Conservation (phyloP, 2,329 filamentous ascomycete species). For the Periconia sp. region DNA sequence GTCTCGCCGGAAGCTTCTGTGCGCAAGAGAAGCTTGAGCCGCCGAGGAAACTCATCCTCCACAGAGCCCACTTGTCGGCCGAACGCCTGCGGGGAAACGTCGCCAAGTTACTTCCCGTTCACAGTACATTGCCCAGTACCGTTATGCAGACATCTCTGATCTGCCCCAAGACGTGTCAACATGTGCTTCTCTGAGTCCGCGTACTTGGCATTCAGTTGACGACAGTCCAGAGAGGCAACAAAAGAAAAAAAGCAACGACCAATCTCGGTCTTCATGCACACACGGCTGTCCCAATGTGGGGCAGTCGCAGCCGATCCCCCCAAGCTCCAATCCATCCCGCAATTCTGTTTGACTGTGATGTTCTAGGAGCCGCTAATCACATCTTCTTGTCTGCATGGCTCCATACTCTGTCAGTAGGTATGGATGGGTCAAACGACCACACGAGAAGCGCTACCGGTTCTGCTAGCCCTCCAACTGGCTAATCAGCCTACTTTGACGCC, state of each 20-base stretch:
- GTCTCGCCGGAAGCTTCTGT: constrained; percentile 35
- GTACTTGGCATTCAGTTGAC: constrained; percentile 11
- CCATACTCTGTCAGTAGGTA: not conserved
- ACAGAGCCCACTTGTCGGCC: constrained; percentile 14
- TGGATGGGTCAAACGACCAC: not conserved
- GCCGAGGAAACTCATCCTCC: constrained; percentile 15
- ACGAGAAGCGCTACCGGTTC: too few relatives aligned
- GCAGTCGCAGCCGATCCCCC: not conserved
- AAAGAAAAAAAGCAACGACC: not conserved
- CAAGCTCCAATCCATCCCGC: not conserved
- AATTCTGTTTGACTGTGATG: not conserved
- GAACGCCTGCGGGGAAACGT: constrained; percentile 27
- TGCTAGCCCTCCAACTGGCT: too few relatives aligned
- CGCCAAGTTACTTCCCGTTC: constrained; percentile 17
- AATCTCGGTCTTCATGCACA: constrained; percentile 13
- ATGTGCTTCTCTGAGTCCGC: constrained; percentile 5
- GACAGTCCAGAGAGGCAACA: not conserved
- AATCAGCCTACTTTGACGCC: too few relatives aligned
- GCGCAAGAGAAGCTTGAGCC: constrained; percentile 27
- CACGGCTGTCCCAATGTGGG: constrained; percentile 1
- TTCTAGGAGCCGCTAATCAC: too few relatives aligned
- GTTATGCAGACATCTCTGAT: constrained; percentile 13
- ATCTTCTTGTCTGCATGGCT: too few relatives aligned
- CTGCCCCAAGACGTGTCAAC: constrained; percentile 14
- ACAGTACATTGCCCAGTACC: not conserved